Evolutionary conservation across 495 filamentous ascomycete genomes (phyloP), one percentile per base, ranked within the genome.

Genomic region (Venustampulla echinocandica): DNA sequence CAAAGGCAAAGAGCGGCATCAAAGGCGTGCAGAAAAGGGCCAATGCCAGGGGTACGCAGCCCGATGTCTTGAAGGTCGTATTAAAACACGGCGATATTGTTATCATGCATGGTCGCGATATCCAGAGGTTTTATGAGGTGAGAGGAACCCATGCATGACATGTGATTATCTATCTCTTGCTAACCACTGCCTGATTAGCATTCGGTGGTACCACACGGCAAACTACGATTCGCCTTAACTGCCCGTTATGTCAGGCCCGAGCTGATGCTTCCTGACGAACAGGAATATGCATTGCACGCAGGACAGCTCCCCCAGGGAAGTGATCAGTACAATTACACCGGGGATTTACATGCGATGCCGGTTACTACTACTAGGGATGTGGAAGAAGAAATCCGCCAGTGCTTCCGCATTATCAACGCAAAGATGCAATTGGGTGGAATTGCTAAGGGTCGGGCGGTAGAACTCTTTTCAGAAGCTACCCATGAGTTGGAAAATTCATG

Each of bases 1-100:
- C 85, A 53, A 95, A 93, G 62, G 53, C 59, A 3, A 77, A 71
- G 4, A 70, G 61, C 18, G 62, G 64, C 23, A 74, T 71, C 0
- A 6, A 7, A 47, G 61, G 62, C 18, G 15, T 7, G 1, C 10
- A 33, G 27, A 2, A 24, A 39, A 21, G 17, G 19, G 56, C 36
- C 45, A 52, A 44, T 53, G 36, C 35, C 18, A 47, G 59, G 44
- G 56, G 48, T 59, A 61, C 42, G 19, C 42, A 22, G 17, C 54
- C 13, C 44, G 56, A 51, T 35, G 55, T 68, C 32, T 52, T 71
- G 3, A 58, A 60, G 25, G 52, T 70, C 6, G 28, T 52, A 1
- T 69, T 94, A 23, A 60, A 73, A 23, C 89, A 94, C 59, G 89
- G 89, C 0, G 87, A 93, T 56, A 69, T 90, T 36, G 71, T 93